Conservation (phyloP, 495 filamentous ascomycete genomes). For the Lophiostoma macrostomum region DNA sequence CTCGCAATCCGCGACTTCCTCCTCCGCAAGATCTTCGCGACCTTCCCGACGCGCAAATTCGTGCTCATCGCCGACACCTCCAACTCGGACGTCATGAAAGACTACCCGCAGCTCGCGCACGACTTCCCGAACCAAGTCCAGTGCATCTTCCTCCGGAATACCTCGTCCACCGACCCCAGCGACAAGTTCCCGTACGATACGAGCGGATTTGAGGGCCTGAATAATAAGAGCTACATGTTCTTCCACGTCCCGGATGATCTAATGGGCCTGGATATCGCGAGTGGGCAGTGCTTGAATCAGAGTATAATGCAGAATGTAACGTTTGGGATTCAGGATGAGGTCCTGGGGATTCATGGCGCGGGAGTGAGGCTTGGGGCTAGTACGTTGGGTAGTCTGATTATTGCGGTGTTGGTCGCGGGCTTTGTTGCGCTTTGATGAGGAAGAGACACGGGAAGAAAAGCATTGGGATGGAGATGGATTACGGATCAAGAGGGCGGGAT, state of each 20-base stretch:
- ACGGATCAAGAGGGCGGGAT: too few species aligned
- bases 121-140: conserved; percentile 69
- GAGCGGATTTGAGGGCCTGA: conserved; percentile 60
- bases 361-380: conserved; percentile 7
- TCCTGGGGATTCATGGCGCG: conserved; percentile 39
- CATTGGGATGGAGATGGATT: too few species aligned
- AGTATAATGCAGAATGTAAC: conserved; percentile 64
- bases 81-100: conserved; percentile 73
- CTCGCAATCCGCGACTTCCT: conserved; percentile 66
- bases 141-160: conserved; percentile 78
- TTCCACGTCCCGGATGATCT: conserved; percentile 70
- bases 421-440: too few species aligned
- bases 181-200: conserved; percentile 73
- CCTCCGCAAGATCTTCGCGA: conserved; percentile 67
- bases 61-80: conserved; percentile 73
- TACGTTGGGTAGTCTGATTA: conserved; percentile 15
- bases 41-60: conserved; percentile 71
- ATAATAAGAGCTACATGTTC: conserved; percentile 71
- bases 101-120: conserved; percentile 63
- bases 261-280: conserved; percentile 61
- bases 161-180: conserved; percentile 58
- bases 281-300: conserved; percentile 65
- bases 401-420: conserved; percentile 25
- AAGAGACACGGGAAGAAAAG: too few species aligned
- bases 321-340: conserved; percentile 64